phyloP scores from a whole-genome alignment of 164 flowering plant genomes.

The Vitis labrusca region DNA sequence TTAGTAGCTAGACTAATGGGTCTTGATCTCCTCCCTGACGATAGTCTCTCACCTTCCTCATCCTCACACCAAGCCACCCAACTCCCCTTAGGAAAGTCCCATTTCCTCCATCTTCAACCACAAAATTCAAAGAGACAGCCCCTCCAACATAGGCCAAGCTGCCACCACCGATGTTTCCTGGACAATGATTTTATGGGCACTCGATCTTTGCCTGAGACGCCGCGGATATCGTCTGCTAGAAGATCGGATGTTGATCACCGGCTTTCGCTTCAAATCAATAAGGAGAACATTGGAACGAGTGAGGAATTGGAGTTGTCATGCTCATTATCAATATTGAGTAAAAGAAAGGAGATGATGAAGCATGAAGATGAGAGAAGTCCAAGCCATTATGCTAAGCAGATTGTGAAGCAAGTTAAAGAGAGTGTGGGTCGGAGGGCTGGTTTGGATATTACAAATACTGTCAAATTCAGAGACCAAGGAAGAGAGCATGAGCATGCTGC shows the following conservation, averaged over 20 bases:
- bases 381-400: constrained; percentile 58
- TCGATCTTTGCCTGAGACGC: constrained; percentile 72
- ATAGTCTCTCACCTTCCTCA: constrained; percentile 24
- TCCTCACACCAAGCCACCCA: constrained; percentile 10
- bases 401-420: constrained; percentile 75
- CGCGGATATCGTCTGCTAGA: constrained; percentile 62
- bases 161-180: constrained; percentile 2
- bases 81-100: constrained; percentile 2
- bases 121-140: constrained; percentile 1
- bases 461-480: constrained; percentile 20
- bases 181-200: constrained; percentile 26
- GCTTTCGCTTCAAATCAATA: constrained; percentile 69
- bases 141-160: constrained; percentile 8
- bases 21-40: constrained; percentile 73
- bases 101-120: background rate
- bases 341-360: constrained; percentile 22
- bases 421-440: constrained; percentile 63
- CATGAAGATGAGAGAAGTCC: constrained; percentile 49
- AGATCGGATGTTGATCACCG: constrained; percentile 67
- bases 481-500: constrained; percentile 23
- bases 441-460: constrained; percentile 60
- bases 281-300: constrained; percentile 33
- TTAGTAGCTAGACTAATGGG: constrained; percentile 95
- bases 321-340: constrained; percentile 6
- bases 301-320: constrained; percentile 33